phyloP scores from a whole-genome alignment of 2,329 filamentous ascomycete genomes.

The Epicoccum nigrum region DNA sequence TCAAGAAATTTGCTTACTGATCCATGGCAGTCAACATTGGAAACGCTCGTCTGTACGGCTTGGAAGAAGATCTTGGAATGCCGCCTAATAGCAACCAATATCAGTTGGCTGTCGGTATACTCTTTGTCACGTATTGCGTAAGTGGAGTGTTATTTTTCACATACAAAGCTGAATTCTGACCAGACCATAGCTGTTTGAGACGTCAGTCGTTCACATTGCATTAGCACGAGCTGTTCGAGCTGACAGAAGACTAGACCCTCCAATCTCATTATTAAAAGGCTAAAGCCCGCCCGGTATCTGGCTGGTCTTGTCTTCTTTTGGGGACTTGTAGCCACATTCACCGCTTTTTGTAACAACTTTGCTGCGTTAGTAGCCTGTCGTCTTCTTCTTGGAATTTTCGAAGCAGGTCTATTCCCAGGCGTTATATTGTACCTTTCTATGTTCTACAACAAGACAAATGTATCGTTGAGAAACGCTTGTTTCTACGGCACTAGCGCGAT shows the following conservation, averaged over 20 bases:
- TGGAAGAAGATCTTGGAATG: conserved; percentile 30
- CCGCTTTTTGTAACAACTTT: conserved; percentile 35
- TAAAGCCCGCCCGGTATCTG: conserved; percentile 34
- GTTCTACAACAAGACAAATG: conserved; percentile 47
- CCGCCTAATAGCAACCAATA: conserved; percentile 22
- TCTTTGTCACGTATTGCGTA: conserved; percentile 36
- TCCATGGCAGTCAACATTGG: conserved; percentile 36
- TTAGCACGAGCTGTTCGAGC: background rate
- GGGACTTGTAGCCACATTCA: conserved; percentile 32
- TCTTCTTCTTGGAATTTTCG: conserved; percentile 38
- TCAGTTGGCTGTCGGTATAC: conserved; percentile 31
- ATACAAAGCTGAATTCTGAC: conserved; percentile 29
- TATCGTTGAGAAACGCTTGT: conserved; percentile 58
- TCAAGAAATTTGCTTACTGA: background rate
- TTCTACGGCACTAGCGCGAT: conserved; percentile 61
- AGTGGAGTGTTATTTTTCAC: background rate
- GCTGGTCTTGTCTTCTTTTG: conserved; percentile 33
- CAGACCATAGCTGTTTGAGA: conserved; percentile 50
- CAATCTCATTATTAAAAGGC: conserved; percentile 55
- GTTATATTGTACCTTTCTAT: conserved; percentile 36
- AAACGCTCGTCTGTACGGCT: conserved; percentile 48
- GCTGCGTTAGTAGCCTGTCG: conserved; percentile 35
- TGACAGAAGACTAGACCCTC: conserved; percentile 37
- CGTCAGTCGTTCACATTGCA: conserved; percentile 9
- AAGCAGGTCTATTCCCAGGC: conserved; percentile 37